phyloP scores from a whole-genome alignment of 1,139 yeast species.

The Arxiozyma heterogenica region DNA sequence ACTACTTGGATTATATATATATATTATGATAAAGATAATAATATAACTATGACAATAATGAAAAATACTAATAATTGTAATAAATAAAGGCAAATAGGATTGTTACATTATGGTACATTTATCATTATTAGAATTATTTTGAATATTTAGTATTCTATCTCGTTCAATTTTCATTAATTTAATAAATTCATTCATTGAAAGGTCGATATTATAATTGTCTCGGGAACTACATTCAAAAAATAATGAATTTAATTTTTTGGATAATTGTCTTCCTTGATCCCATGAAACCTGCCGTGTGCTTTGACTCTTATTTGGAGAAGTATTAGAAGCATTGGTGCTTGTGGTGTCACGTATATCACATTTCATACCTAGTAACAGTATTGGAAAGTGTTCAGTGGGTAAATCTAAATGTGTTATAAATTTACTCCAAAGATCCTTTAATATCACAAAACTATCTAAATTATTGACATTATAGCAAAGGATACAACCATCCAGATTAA shows the following conservation, averaged over 20 bases:
- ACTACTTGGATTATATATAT: background rate
- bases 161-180: conserved; percentile 54
- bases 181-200: conserved; percentile 58
- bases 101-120: conserved; percentile 7
- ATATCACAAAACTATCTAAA: conserved; percentile 67
- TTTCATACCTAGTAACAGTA: conserved; percentile 80
- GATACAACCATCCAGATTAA: conserved; percentile 80
- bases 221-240: conserved; percentile 84
- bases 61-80: too few relatives aligned
- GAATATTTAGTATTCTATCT: background rate
- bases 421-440: conserved; percentile 74
- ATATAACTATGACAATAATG: too few relatives aligned
- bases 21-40: background rate
- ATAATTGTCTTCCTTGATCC: conserved; percentile 57
- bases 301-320: background rate
- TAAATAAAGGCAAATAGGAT: background rate
- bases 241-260: conserved; percentile 51
- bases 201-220: conserved; percentile 50
- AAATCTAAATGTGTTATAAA: conserved; percentile 60
- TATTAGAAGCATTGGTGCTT: background rate
- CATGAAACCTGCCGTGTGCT: conserved; percentile 36
- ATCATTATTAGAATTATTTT: background rate
- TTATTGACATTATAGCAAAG: conserved; percentile 78
- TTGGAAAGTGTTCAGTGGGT: conserved; percentile 43
- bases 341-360: conserved; percentile 41